Evolutionary conservation across 768 basidiomycete species (phyloP), one percentile per base, ranked within the genome.

Genomic region (Auriculariales sp.): DNA sequence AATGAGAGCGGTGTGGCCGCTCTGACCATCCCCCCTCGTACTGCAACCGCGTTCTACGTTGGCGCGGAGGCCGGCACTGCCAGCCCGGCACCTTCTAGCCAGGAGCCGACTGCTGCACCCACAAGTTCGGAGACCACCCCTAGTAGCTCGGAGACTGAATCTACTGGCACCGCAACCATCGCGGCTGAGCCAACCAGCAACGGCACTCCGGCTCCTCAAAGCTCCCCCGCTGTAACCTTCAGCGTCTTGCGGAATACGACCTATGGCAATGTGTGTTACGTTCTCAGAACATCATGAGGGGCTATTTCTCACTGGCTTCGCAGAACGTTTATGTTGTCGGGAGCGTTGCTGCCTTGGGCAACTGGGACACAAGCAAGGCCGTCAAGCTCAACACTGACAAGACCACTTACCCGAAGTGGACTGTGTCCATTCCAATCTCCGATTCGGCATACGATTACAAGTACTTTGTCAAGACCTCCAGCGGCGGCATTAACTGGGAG

Each of bases 401-500:
- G 31, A 33, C 31, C 5, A 30, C 46, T 14, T 78, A 79, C 52
- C 78, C 78, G 3, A 62, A 69, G 1, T 81, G 78, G 78, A 67
- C 63, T 3, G 67, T 71, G 17, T 71, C 72, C 0, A 62, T 78
- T 4, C 61, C 61, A 17, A 54, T 82, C 0, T 75, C 77, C 3
- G 63, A 70, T 1, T 67, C 62, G 49, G 74, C 72, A 0, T 78
- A 80, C 59, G 53, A 74, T 53, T 81, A 74, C 62, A 81, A 80
- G 60, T 79, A 77, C 49, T 75, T 81, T 54, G 62, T 75, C 28
- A 79, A 75, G 58, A 71, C 71, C 49, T 62, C 66, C 3, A 62
- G 71, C 52, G 75, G 73, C 17, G 66, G 74, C 75, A 58, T 81
- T 39, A 63, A 68, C 9, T 80, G 78, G 78, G 79, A 81, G 57